These are phyloP conservation scores for Medicago arabica DNA, from an alignment of 306 rosid species.

Conservation along the genomic window DNA sequence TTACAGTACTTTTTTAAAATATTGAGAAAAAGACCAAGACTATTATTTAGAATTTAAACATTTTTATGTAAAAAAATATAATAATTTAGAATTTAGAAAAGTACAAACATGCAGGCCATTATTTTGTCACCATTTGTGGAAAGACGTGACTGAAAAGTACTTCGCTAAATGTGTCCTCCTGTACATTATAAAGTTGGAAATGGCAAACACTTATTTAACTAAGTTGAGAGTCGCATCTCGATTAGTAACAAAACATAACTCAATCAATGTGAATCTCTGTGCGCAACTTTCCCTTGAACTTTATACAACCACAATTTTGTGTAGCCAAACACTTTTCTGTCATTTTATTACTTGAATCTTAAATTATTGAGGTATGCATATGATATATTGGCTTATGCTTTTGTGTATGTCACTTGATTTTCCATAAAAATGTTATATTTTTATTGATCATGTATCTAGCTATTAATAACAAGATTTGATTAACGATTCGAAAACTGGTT, in stretches of 20 bases:
- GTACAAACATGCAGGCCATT: neutral
- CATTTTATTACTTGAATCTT: no score
- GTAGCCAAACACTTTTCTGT: neutral
- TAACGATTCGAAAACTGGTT: no score
- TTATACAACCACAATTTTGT: no score
- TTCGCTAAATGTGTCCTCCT: constrained; percentile 3
- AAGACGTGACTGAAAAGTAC: constrained; percentile 9
- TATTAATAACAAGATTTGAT: neutral
- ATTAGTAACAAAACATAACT: neutral
- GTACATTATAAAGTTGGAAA: neutral
- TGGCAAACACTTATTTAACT: neutral
- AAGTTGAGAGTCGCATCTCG: neutral
- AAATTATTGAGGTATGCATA: neutral
- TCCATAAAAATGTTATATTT: neutral
- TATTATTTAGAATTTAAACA: neutral
- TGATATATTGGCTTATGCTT: neutral
- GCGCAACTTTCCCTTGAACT: neutral
- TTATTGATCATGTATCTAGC: neutral
- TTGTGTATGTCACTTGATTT: neutral
- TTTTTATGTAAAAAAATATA: neutral
- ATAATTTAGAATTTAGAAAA: neutral
- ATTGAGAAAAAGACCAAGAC: neutral
- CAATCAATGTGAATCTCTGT: neutral
- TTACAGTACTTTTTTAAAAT: neutral
- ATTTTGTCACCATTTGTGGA: constrained; percentile 30